Evolutionary conservation across 2,329 filamentous ascomycete genomes (phyloP).

Genomic region (Helminthosporium solani): DNA sequence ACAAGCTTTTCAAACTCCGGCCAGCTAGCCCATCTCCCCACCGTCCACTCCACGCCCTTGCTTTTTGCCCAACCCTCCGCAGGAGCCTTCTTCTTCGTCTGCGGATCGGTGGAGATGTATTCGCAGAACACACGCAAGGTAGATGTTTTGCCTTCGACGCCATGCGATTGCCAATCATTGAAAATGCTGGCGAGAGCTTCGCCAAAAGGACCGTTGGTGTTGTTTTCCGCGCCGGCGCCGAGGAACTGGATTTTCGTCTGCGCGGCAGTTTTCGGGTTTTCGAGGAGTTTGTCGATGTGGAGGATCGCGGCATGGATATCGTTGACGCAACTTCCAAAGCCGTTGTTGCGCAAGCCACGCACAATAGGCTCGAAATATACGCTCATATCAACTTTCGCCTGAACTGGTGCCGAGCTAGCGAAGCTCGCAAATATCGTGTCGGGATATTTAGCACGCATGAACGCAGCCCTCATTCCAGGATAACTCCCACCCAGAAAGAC

Average conservation of each 20-base stretch:
- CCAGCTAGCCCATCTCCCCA: slow-evolving; percentile 47
- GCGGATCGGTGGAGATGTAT: slow-evolving; percentile 48
- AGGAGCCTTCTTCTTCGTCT: slow-evolving; percentile 38
- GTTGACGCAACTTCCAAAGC: slow-evolving; percentile 50
- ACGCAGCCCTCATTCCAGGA: slow-evolving; percentile 42
- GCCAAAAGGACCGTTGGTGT: slow-evolving; percentile 51
- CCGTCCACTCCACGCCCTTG: slow-evolving; percentile 45
- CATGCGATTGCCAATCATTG: slow-evolving; percentile 48
- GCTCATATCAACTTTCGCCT: slow-evolving; percentile 53
- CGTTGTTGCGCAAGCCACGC: slow-evolving; percentile 46
- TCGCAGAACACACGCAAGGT: slow-evolving; percentile 49
- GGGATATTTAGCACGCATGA: slow-evolving; percentile 42
- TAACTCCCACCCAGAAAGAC: slow-evolving; percentile 43
- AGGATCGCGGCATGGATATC: slow-evolving; percentile 52
- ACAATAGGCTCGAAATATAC: slow-evolving; percentile 54
- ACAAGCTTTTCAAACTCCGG: slow-evolving; percentile 40
- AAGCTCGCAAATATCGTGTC: slow-evolving; percentile 41
- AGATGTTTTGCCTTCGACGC: slow-evolving; percentile 38
- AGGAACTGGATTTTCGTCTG: slow-evolving; percentile 52
- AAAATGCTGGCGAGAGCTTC: slow-evolving; percentile 46
- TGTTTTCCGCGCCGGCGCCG: slow-evolving; percentile 48
- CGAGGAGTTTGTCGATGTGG: slow-evolving; percentile 52
- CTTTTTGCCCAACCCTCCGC: slow-evolving; percentile 45
- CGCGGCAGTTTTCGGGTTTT: slow-evolving; percentile 35
- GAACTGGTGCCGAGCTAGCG: slow-evolving; percentile 43